A percentile compares a stretch with the other conserved stretches of the same genome.
phyloP scores from a whole-genome alignment of 352 stramenopile species.

The Phytophthora agathidicida region DNA sequence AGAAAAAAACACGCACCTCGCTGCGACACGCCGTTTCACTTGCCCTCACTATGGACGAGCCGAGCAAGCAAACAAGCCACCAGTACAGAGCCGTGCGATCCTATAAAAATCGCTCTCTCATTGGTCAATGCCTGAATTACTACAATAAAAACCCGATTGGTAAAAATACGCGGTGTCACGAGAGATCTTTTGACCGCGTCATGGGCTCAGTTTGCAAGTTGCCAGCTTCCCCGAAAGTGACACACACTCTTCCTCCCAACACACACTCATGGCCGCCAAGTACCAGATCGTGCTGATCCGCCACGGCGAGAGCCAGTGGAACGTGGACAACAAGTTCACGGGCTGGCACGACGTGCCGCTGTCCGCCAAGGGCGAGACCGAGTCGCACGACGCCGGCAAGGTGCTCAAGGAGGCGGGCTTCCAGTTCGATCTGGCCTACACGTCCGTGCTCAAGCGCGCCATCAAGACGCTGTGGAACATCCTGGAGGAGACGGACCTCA shows the following conservation, averaged over 20 bases:
- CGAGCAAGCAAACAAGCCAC: constrained; percentile 18
- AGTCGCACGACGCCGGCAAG: constrained; percentile 95
- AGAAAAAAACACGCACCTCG: no score
- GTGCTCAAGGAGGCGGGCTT: constrained; percentile 94
- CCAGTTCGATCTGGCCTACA: constrained; percentile 95
- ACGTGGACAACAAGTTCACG: constrained; percentile 98
- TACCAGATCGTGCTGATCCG: constrained; percentile 91
- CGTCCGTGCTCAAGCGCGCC: constrained; percentile 96
- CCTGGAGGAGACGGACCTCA: constrained; percentile 96
- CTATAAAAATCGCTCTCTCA: background rate
- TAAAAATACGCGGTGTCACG: constrained; percentile 27
- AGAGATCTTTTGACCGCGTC: constrained; percentile 8
- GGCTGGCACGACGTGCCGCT: constrained; percentile 98
- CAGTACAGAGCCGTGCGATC: background rate
- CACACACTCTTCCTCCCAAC: background rate
- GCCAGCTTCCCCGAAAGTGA: constrained; percentile 24
- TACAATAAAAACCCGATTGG: constrained; percentile 15
- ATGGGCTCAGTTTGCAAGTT: constrained; percentile 44
- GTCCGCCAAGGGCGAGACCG: constrained; percentile 84
- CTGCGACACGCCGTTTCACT: constrained; percentile 15
- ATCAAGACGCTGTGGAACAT: constrained; percentile 98
- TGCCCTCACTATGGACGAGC: constrained; percentile 7
- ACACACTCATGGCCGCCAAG: constrained; percentile 59
- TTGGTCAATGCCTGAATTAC: background rate
- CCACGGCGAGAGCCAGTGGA: constrained; percentile 98